Evolutionary conservation across 129 eudicot species (phyloP).

Genomic region (Arctium minus): DNA sequence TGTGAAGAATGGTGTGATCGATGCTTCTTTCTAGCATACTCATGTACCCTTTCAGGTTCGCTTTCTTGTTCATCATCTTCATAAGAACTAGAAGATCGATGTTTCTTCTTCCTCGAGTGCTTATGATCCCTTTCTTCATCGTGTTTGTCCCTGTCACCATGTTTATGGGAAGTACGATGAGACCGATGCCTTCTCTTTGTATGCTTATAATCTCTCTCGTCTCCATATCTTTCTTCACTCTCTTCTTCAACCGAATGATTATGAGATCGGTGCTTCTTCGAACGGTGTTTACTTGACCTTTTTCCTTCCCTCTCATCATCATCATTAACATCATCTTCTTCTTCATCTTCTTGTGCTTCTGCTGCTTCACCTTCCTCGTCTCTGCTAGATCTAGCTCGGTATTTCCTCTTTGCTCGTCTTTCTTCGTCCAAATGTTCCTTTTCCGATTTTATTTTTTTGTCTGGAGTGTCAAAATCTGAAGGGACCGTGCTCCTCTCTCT

Average conservation of each 20-base stretch:
- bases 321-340: slow-evolving; percentile 16
- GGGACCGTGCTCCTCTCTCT: slow-evolving; percentile 48
- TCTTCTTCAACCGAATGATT: slow-evolving; percentile 33
- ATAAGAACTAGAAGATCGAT: slow-evolving; percentile 30
- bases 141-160: slow-evolving; percentile 26
- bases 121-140: slow-evolving; percentile 28
- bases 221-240: slow-evolving; percentile 18
- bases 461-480: slow-evolving; percentile 23
- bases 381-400: slow-evolving; percentile 50
- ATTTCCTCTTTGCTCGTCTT: slow-evolving; percentile 50
- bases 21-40: slow-evolving; percentile 48
- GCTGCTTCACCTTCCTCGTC: slow-evolving; percentile 37
- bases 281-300: slow-evolving; percentile 24
- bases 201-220: slow-evolving; percentile 29
- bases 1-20: slow-evolving; percentile 40
- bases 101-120: slow-evolving; percentile 38
- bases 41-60: slow-evolving; percentile 22
- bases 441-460: slow-evolving; percentile 30
- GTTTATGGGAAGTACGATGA: slow-evolving; percentile 39
- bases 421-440: slow-evolving; percentile 47
- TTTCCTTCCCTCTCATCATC: slow-evolving; percentile 20
- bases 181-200: slow-evolving; percentile 52
- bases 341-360: slow-evolving; percentile 27
- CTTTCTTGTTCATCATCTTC: slow-evolving; percentile 33
- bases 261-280: slow-evolving; percentile 33